Base-by-base conservation (phyloP, 1,284 basidiomycete genomes). In the Cryptococcus floricola region DNA sequence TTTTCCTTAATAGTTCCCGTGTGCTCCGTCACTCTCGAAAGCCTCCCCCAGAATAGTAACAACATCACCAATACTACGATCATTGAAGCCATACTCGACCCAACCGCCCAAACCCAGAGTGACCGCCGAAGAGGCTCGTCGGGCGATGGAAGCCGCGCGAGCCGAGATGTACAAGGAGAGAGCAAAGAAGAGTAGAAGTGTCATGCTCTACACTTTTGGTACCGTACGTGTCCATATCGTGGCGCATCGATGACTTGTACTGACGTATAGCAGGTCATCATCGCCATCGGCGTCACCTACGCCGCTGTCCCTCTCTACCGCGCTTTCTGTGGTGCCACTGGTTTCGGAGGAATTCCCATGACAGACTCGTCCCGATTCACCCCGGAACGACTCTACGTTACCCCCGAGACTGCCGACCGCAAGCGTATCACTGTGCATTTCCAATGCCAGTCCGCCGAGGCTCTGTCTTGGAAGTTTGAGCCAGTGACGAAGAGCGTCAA, bases 231-330 rank as follows among this genome's bases (percentile, higher is more conserved):
- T 23, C 19, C 16, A 25, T 46, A 23, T 23, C 34, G 31, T 37
- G 23, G 23, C 23, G 19, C 12, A 38, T 7, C 13, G 23, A 46
- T 12, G 9, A 5, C 12, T 19, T 37, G 25, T 18, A n/a, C 34
- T 50, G 31, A 34, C 27, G 25, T 31, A 0, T n/a, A n/a, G 2
- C 58, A 93, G 87, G 85, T 98, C 55, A 78, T 97, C 31, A 69
- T 89, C 27, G 87, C 86, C 0, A 77, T 91, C 1, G 95, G 95
- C 7, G 81, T 88, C 39, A 90, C 91, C 8, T 98, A 98, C 75
- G 95, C 96, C 18, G 91, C 96, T 34, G 96, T 98, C 1, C 96
- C 96, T 0, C 82, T 97, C 5, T 99, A 98, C 77, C 87, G 96
- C 50, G 92, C 92, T 70, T 99, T 98, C 80, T 99, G 96, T 75